Percentiles rank a stretch among this genome's conserved stretches.
Conservation (phyloP, 148 eudicot genomes). For the Amaranthus palmeri region DNA sequence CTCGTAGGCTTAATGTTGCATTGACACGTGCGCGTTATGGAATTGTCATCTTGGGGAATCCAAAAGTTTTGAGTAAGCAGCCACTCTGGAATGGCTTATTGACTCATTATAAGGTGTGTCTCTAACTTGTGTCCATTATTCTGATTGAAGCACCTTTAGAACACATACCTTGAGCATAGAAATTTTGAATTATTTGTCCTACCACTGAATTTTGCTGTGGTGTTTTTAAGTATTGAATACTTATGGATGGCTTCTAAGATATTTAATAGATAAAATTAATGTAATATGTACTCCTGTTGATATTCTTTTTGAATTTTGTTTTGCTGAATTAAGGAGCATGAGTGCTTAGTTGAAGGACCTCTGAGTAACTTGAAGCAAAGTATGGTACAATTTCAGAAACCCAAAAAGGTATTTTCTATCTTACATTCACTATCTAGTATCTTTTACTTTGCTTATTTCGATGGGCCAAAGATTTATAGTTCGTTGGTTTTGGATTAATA, state of each 20-base stretch:
- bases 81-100: constrained; percentile 92
- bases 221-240: not conserved
- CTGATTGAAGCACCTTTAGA: too few relatives aligned
- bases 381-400: constrained; percentile 99
- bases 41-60: constrained; percentile 93
- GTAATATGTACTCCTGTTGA: not conserved
- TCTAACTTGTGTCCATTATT: not conserved
- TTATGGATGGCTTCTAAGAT: not conserved
- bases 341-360: constrained; percentile 98
- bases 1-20: constrained; percentile 98
- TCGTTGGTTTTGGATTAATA: too few relatives aligned
- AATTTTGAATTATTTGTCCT: not conserved
- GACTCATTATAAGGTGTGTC: constrained; percentile 96
- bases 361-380: constrained; percentile 93
- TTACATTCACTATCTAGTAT: not conserved
- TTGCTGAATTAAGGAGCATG: constrained; percentile 62
- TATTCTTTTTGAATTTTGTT: not conserved
- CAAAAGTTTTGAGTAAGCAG: constrained; percentile 97
- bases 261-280: not conserved
- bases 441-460: too few relatives aligned
- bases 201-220: not conserved
- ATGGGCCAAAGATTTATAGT: too few relatives aligned
- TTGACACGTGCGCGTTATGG: constrained; percentile 99
- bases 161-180: too few relatives aligned
- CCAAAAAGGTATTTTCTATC: constrained; percentile 67